These are phyloP conservation scores for Hanseniaspora jakobsenii DNA, from an alignment of 805 yeast species.

Conservation along the genomic window DNA sequence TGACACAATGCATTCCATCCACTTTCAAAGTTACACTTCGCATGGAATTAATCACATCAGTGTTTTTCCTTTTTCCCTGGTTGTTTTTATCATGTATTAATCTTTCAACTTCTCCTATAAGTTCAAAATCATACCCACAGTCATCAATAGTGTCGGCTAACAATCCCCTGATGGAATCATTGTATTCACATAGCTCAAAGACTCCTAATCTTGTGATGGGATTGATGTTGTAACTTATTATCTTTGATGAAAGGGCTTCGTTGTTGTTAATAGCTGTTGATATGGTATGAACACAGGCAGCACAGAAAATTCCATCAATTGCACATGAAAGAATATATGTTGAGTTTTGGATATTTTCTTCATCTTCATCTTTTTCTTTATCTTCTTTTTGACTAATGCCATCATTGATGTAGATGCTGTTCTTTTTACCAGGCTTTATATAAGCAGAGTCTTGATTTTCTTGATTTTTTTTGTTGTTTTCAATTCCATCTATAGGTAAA, in stretches of 20 bases:
- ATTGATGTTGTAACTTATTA: slow-evolving; percentile 33
- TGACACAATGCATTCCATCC: too few relatives aligned
- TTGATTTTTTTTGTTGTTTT: too few relatives aligned
- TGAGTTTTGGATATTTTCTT: not conserved
- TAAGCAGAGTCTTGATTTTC: too few relatives aligned
- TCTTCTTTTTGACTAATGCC: too few relatives aligned
- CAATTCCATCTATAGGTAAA: slow-evolving; percentile 30
- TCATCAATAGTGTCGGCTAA: slow-evolving; percentile 46
- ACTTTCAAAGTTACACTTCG: too few relatives aligned
- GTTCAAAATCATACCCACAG: slow-evolving; percentile 49
- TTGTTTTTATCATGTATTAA: too few relatives aligned
- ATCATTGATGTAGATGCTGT: too few relatives aligned
- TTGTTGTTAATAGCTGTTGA: slow-evolving; percentile 34
- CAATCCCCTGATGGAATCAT: slow-evolving; percentile 26
- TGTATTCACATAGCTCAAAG: slow-evolving; percentile 36
- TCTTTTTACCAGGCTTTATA: too few relatives aligned
- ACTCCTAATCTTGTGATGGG: slow-evolving; percentile 47
- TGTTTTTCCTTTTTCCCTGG: slow-evolving; percentile 39
- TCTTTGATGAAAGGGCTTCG: slow-evolving; percentile 36
- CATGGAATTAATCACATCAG: too few relatives aligned
- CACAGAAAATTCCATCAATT: slow-evolving; percentile 24
- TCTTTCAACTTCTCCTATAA: slow-evolving; percentile 33
- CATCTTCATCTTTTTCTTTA: too few relatives aligned
- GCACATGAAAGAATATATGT: slow-evolving; percentile 16
- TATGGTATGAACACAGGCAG: slow-evolving; percentile 51